Base-by-base conservation (phyloP, 1,284 basidiomycete genomes). In the Hemileia vastatrix region DNA sequence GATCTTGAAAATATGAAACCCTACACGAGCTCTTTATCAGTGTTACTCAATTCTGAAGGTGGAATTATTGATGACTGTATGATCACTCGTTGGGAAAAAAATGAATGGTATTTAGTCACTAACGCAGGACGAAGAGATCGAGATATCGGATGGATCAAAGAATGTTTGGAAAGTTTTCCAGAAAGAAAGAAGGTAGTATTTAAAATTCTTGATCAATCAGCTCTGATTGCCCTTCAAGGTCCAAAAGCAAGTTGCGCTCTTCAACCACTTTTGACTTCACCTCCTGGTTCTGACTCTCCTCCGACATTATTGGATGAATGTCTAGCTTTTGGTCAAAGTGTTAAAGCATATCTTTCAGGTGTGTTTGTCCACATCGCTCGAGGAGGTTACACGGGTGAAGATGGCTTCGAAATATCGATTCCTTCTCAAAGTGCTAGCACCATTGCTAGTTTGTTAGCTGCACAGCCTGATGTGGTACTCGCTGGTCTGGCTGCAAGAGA, bases 301-400 rank as follows among this genome's bases (percentile, higher is more conserved):
- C 87, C 89, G 72, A 78, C 78, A 2, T 78, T 90, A 51, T 89
- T 86, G 2, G 65, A 67, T 9, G 66, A 73, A 67, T 87, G 94
- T 75, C 80, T 96, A 6, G 86, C 85, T 36, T 94, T 95, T 70
- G 90, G 90, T 48, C 83, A 83, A 66, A 85, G 86, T 19, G 84
- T 86, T 0, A 89, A 84, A 69, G 81, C 89, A 18, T 31, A 54
- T 2, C 15, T 61, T 18, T 36, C 50, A 68, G 65, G 67, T 81
- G 91, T 64, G 21, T 57, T 71, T n/a, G 75, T 76, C 24, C 95
- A 97, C 75, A 84, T 98, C 36, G 89, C 92, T 6, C 84, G 94
- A n/a, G 90, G 90, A 21, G 94, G 95, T 3, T 99, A 99, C 78
- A 98, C 95, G 0, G 94, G 95, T 33, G 95, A 99, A 78, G 94